Conservation (phyloP, 2,329 filamentous ascomycete species). For the Xylariaceae sp. region DNA sequence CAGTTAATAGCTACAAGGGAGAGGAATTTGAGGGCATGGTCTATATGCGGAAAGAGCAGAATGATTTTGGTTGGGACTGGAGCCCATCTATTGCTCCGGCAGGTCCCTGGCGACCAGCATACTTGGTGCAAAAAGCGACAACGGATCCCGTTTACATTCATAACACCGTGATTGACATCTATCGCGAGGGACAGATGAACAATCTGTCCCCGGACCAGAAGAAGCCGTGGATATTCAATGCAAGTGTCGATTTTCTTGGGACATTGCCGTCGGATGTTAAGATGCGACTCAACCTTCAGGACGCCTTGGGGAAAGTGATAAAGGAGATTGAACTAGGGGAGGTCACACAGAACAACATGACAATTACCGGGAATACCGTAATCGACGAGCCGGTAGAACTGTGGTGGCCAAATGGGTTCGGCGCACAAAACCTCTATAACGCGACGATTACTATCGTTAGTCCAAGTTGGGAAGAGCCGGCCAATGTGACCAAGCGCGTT, state of each 20-base stretch:
- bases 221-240: slow-evolving; percentile 66
- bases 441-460: slow-evolving; percentile 52
- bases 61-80: slow-evolving; percentile 71
- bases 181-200: slow-evolving; percentile 64
- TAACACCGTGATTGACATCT: slow-evolving; percentile 63
- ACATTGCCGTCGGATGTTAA: slow-evolving; percentile 46
- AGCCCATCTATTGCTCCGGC: slow-evolving; percentile 63
- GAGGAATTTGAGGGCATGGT: slow-evolving; percentile 58
- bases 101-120: slow-evolving; percentile 68
- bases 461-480: slow-evolving; percentile 43
- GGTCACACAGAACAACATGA: slow-evolving; percentile 40
- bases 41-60: slow-evolving; percentile 66
- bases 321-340: slow-evolving; percentile 36
- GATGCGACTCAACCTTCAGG: slow-evolving; percentile 55
- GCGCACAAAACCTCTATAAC: slow-evolving; percentile 63
- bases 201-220: slow-evolving; percentile 63
- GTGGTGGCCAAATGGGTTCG: slow-evolving; percentile 68
- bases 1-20: slow-evolving; percentile 41
- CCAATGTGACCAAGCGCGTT: slow-evolving; percentile 58
- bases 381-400: slow-evolving; percentile 54
- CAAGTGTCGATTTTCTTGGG: slow-evolving; percentile 64
- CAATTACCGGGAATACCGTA: slow-evolving; percentile 56
- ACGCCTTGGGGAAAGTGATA: slow-evolving; percentile 47
- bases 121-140: slow-evolving; percentile 57
- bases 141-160: slow-evolving; percentile 45